Conservation (phyloP, 331 rosid species). For the Erythrophleum ivorense region DNA sequence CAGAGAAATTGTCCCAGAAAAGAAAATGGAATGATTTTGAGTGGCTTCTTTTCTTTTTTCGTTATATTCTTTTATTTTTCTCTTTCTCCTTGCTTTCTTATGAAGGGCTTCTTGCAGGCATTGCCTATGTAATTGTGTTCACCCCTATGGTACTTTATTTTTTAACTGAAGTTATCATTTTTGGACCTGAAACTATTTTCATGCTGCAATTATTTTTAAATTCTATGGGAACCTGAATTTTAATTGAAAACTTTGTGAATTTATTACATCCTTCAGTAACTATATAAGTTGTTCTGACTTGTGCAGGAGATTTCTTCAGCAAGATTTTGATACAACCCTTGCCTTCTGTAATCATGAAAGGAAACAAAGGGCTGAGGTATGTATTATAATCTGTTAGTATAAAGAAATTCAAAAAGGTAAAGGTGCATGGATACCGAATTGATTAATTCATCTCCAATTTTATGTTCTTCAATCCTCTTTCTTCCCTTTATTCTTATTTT, state of each 20-base stretch:
- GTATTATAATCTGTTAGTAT: conserved; percentile 26
- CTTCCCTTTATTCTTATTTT: background rate
- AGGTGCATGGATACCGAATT: background rate
- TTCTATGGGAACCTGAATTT: background rate
- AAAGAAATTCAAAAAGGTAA: background rate
- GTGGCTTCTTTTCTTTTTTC: background rate
- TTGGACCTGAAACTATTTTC: conserved; percentile 24
- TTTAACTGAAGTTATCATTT: background rate
- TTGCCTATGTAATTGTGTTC: background rate
- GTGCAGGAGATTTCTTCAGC: conserved; percentile 95
- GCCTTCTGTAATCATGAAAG: conserved; percentile 91
- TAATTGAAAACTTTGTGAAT: conserved; percentile 29
- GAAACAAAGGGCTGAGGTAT: conserved; percentile 88
- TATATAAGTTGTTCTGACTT: conserved; percentile 15
- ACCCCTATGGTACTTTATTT: background rate
- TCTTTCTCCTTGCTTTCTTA: conserved; percentile 25
- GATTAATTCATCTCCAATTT: background rate
- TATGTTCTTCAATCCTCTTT: background rate
- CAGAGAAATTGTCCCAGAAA: background rate
- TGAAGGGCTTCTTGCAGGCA: background rate
- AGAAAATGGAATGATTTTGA: background rate
- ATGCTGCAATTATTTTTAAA: background rate
- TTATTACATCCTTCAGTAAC: background rate
- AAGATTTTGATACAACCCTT: conserved; percentile 94
- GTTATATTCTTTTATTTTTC: background rate